Conservation (phyloP, 2,329 filamentous ascomycete genomes). For the Neonectria magnoliae region DNA sequence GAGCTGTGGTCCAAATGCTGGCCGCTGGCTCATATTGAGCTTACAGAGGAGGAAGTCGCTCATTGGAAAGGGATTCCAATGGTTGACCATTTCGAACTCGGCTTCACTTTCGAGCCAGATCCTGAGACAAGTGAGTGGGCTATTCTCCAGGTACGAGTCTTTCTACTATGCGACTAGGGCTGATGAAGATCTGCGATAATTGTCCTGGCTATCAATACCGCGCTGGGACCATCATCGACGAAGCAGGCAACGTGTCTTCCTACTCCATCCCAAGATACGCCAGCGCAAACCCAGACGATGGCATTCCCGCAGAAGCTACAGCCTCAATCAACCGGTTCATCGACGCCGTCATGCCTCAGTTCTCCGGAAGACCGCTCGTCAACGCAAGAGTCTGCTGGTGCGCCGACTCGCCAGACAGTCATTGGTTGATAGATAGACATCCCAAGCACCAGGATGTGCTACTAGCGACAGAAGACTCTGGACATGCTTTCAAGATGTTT, state of each 20-base stretch:
- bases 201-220: constrained; percentile 25
- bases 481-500: constrained; percentile 44
- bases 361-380: constrained; percentile 36
- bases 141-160: neutral
- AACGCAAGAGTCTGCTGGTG: constrained; percentile 41
- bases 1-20: constrained; percentile 28
- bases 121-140: constrained; percentile 18
- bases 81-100: constrained; percentile 25
- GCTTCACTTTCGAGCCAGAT: constrained; percentile 27
- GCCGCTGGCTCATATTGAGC: constrained; percentile 24
- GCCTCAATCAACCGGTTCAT: constrained; percentile 17
- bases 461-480: constrained; percentile 39
- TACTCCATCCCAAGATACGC: constrained; percentile 26
- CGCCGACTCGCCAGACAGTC: constrained; percentile 39
- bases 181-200: constrained; percentile 29
- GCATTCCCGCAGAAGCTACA: constrained; percentile 18
- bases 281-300: constrained; percentile 20
- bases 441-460: constrained; percentile 30
- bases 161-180: neutral
- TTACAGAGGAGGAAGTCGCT: constrained; percentile 18
- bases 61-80: constrained; percentile 26
- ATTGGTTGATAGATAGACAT: constrained; percentile 39
- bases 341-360: constrained; percentile 36
- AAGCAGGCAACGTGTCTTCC: neutral
- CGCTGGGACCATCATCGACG: constrained; percentile 9